Evolutionary conservation across 441 rosid species (phyloP).

Genomic region (Melastoma candidum): DNA sequence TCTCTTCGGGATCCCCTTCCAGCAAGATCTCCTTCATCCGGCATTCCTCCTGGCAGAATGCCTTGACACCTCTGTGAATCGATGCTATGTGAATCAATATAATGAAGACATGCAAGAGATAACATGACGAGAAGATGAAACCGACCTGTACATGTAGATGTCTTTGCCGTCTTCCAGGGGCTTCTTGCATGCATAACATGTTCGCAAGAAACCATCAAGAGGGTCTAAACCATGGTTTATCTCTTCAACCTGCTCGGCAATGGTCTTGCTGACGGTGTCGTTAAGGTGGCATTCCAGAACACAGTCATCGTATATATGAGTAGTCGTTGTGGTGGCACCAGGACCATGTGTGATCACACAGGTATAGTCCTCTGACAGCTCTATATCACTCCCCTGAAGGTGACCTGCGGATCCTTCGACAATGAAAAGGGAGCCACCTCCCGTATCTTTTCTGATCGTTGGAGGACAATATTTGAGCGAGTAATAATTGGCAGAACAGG

Average conservation of each 20-base stretch:
- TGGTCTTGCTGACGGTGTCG: conserved; percentile 13
- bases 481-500: conserved; percentile 42
- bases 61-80: conserved; percentile 5
- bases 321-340: conserved; percentile 45
- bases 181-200: conserved; percentile 71
- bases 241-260: conserved; percentile 13
- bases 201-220: conserved; percentile 43
- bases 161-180: conserved; percentile 49
- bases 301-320: conserved; percentile 74
- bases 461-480: conserved; percentile 24
- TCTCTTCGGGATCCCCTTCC: background rate
- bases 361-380: conserved; percentile 93
- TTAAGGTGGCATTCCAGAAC: conserved; percentile 48
- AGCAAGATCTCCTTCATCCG: background rate
- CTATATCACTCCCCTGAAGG: conserved; percentile 58
- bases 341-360: conserved; percentile 77
- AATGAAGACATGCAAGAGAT: background rate
- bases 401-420: conserved; percentile 17
- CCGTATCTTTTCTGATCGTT: conserved; percentile 17
- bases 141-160: conserved; percentile 78
- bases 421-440: conserved; percentile 24
- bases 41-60: conserved; percentile 2
- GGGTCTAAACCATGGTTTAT: conserved; percentile 13
- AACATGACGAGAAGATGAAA: conserved; percentile 5
- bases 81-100: too few relatives aligned